These are phyloP conservation scores for Stachybotrys chlorohalonatus DNA, from an alignment of 2,329 filamentous ascomycete genomes.

Conservation along the genomic window DNA sequence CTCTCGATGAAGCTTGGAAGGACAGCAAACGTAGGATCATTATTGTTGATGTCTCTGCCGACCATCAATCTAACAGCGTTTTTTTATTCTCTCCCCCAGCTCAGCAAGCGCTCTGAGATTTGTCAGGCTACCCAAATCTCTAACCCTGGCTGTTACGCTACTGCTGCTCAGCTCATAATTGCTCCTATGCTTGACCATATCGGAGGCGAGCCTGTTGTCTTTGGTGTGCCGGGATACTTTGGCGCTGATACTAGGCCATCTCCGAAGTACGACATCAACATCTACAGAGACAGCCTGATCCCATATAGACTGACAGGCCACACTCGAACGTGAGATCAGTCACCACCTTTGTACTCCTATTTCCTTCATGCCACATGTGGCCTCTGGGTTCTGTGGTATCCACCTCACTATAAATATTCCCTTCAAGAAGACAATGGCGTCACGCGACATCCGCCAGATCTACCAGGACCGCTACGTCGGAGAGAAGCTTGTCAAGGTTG, in stretches of 20 bases:
- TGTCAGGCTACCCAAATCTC: conserved; percentile 72
- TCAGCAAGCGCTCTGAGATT: conserved; percentile 69
- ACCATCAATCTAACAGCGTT: conserved; percentile 72
- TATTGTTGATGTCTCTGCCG: conserved; percentile 90
- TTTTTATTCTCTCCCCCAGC: conserved; percentile 85
- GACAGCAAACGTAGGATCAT: conserved; percentile 55
- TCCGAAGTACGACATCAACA: conserved; percentile 82
- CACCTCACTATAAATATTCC: conserved; percentile 87
- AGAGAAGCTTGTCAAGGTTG: conserved; percentile 88
- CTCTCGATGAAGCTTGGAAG: conserved; percentile 67
- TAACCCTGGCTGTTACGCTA: conserved; percentile 90
- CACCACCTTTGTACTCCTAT: conserved; percentile 64
- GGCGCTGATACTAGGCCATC: conserved; percentile 91
- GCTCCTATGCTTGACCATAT: conserved; percentile 71
- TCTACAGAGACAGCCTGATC: conserved; percentile 79
- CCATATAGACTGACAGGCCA: conserved; percentile 74
- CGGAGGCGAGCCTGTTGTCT: conserved; percentile 70
- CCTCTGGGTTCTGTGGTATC: conserved; percentile 88
- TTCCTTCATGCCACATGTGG: conserved; percentile 83
- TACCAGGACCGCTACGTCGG: conserved; percentile 96
- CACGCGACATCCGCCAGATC: conserved; percentile 83
- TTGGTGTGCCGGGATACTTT: conserved; percentile 89
- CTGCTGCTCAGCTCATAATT: conserved; percentile 83
- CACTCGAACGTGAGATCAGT: conserved; percentile 87
- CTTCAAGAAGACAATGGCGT: conserved; percentile 76